A percentile compares a stretch with the other conserved stretches of the same genome.
phyloP scores from a whole-genome alignment of 768 basidiomycete genomes.

The Tricholoma bakamatsutake region DNA sequence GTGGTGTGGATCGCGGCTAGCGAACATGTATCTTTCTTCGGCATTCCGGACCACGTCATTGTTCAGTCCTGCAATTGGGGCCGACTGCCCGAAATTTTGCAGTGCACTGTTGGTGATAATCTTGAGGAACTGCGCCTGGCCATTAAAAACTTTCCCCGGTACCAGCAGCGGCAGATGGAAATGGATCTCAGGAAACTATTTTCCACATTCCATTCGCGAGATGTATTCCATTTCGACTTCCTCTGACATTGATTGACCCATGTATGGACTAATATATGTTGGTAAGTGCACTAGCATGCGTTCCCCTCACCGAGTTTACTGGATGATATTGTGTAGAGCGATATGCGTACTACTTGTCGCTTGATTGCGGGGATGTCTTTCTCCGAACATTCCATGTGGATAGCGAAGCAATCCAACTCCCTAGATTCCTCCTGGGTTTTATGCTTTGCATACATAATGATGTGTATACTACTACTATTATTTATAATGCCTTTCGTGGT shows the following conservation, averaged over 20 bases:
- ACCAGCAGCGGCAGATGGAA: slow-evolving; percentile 12
- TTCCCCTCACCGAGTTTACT: background rate
- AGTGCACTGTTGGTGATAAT: slow-evolving; percentile 3
- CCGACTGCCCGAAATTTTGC: slow-evolving; percentile 18
- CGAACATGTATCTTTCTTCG: slow-evolving; percentile 19
- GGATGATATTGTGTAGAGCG: no score
- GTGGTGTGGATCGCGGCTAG: slow-evolving; percentile 14
- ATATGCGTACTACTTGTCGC: no score
- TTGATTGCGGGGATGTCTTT: no score
- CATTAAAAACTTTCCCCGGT: slow-evolving; percentile 12
- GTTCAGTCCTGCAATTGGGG: slow-evolving; percentile 25
- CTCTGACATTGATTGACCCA: slow-evolving; percentile 2
- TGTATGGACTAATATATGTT: background rate
- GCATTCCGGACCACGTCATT: slow-evolving; percentile 22
- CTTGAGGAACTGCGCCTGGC: slow-evolving; percentile 10
- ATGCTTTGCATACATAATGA: no score
- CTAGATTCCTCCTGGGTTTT: no score
- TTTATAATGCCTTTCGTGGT: background rate
- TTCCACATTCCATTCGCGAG: slow-evolving; percentile 6
- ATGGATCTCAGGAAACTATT: slow-evolving; percentile 14
- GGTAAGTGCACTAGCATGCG: background rate
- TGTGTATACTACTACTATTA: background rate
- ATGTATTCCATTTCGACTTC: slow-evolving; percentile 15
- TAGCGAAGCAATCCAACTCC: no score
- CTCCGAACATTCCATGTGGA: no score